Conservation (phyloP, 2,329 filamentous ascomycete species). For the Fusarium denticulatum region DNA sequence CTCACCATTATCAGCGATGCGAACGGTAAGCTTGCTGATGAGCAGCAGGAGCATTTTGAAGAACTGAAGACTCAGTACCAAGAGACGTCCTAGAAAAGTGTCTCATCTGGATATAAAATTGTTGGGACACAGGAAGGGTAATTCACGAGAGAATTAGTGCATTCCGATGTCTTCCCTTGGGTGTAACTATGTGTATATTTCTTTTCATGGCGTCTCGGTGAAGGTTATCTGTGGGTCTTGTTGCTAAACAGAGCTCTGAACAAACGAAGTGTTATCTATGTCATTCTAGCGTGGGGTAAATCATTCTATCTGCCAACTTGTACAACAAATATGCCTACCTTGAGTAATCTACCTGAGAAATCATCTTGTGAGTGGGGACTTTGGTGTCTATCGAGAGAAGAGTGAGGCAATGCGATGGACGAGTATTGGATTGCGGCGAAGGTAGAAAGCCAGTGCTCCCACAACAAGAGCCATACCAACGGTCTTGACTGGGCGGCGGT, state of each 20-base stretch:
- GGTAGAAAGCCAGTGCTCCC: slow-evolving; percentile 73
- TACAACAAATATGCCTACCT: slow-evolving; percentile 4
- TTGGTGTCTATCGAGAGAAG: slow-evolving; percentile 36
- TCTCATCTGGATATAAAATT: background rate
- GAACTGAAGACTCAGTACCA: slow-evolving; percentile 68
- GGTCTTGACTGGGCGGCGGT: slow-evolving; percentile 71
- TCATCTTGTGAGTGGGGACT: background rate
- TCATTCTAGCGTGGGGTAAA: background rate
- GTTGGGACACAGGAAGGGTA: background rate
- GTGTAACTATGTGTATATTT: slow-evolving; percentile 28
- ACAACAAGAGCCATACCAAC: slow-evolving; percentile 73
- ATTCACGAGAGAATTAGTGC: slow-evolving; percentile 1
- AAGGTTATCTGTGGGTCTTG: slow-evolving; percentile 25
- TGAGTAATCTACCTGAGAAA: background rate
- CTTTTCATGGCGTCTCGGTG: slow-evolving; percentile 40
- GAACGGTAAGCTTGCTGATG: slow-evolving; percentile 75
- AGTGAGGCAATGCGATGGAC: slow-evolving; percentile 42
- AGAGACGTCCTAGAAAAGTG: slow-evolving; percentile 47
- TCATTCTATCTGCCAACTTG: background rate
- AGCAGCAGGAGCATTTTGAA: slow-evolving; percentile 81
- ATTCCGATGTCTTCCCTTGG: slow-evolving; percentile 13
- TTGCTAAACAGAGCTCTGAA: slow-evolving; percentile 23
- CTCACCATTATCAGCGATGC: slow-evolving; percentile 88
- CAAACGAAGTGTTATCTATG: slow-evolving; percentile 12
- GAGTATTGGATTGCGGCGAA: slow-evolving; percentile 61